Evolutionary conservation across 441 rosid species (phyloP).

Genomic region (Aleurites moluccanus): DNA sequence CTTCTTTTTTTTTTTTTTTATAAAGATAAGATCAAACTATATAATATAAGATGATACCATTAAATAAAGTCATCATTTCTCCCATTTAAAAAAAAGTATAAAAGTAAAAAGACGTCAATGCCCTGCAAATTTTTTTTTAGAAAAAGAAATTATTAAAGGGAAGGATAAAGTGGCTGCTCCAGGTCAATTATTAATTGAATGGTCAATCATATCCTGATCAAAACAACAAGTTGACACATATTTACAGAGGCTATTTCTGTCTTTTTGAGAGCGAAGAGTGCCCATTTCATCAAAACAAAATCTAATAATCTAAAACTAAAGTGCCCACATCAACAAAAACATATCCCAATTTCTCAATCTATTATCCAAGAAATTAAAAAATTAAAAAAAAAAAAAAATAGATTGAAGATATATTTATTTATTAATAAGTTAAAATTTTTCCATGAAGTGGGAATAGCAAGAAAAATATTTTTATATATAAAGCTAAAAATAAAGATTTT

Average conservation of each 20-base stretch:
- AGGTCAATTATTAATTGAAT: background rate
- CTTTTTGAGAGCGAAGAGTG: background rate
- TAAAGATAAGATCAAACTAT: background rate
- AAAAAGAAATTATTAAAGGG: background rate
- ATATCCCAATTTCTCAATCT: background rate
- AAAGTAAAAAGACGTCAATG: background rate
- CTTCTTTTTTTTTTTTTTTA: background rate
- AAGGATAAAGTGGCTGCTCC: background rate
- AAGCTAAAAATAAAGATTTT: background rate
- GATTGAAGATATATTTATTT: conserved; percentile 1
- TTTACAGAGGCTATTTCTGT: background rate
- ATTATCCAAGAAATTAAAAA: background rate
- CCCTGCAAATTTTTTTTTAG: background rate
- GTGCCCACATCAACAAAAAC: background rate
- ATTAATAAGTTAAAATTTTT: background rate
- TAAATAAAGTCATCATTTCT: background rate
- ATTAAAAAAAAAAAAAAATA: background rate
- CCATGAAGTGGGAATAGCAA: background rate
- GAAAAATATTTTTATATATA: background rate
- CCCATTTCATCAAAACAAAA: background rate
- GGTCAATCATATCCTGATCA: conserved; percentile 7
- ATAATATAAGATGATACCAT: background rate
- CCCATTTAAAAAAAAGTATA: too few species aligned
- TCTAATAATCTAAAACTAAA: background rate
- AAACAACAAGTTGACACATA: background rate